Base-by-base conservation (phyloP, 2,329 filamentous ascomycete genomes). In the Pseudogymnoascus sp. region DNA sequence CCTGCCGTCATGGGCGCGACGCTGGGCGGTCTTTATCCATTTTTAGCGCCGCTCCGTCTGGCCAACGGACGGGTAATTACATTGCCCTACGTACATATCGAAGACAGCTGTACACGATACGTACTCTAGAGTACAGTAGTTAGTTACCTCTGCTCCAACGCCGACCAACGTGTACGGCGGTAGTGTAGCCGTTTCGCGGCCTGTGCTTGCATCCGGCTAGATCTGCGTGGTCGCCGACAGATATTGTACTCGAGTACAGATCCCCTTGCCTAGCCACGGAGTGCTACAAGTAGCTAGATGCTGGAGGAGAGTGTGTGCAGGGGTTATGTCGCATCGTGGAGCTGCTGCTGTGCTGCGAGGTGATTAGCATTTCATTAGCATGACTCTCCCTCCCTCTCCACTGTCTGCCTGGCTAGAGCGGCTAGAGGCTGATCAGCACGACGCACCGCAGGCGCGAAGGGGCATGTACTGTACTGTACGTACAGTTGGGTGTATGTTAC, bases 181-280 rank as follows among this genome's bases (percentile, higher is more conserved):
- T 18, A 18, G 22, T 50, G 41, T 30, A 28, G 41, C 22, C 41
- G 41, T 50, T 50, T 50, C 41, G 41, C 41, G 41, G 41, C 41
- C 41, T 50, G 41, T 50, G 41, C 41, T 50, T 22, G 12, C 22
- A 14, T 50, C 2, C 41, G 41, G 41, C 41, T 50, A 50, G 41
- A 50, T 50, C 41, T 50, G 41, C 41, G 41, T 50, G 41, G 41
- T 50, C 41, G 30, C 41, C 41, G 22, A 50, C 41, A 50, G 41
- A 50, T 50, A 18, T 18, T 18, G 18, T 18, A 18, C 18, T 18
- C 18, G 18, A 18, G 18, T 18, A 18, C 18, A 18, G 18, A 18
- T 18, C 18, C 22, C 41, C 41, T 28, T 22, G 41, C 39, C 22
- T 22, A 50, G 41, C 41, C 41, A 22, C 22, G 41, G 18, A 18